These are phyloP conservation scores for Rubia balearica DNA, from an alignment of 305 asterid genomes.

Conservation along the genomic window DNA sequence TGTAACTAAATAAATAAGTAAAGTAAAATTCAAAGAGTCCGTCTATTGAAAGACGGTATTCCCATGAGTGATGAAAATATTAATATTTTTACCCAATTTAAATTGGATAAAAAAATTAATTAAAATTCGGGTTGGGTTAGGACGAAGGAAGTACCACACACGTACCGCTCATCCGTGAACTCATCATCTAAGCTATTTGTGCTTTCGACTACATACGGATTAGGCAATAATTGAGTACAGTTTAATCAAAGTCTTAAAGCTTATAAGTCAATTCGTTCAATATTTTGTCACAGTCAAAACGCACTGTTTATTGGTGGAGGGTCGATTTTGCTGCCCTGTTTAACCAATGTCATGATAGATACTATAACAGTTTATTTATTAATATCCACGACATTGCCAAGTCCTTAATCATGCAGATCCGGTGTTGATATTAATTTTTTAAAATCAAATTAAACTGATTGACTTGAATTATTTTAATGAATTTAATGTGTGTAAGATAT, in stretches of 20 bases:
- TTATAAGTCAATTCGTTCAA: background rate
- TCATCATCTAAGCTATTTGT: background rate
- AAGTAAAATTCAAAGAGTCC: no score
- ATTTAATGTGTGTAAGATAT: no score
- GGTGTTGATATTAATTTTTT: no score
- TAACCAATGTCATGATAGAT: background rate
- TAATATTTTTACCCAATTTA: no score
- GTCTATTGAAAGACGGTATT: no score
- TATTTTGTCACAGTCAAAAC: background rate
- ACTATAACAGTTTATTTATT: background rate
- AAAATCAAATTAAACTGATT: no score
- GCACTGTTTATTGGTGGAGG: background rate
- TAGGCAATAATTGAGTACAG: background rate
- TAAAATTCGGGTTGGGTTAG: no score
- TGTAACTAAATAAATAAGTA: no score
- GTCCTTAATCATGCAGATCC: background rate
- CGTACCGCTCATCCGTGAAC: background rate
- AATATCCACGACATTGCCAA: background rate
- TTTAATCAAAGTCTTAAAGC: background rate
- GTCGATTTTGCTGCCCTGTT: background rate
- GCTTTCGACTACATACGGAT: background rate
- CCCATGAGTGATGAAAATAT: no score
- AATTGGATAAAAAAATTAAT: no score
- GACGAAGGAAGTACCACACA: no score
- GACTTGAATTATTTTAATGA: no score